phyloP scores from a whole-genome alignment of 179 eudicot species.

The Silene coronaria region DNA sequence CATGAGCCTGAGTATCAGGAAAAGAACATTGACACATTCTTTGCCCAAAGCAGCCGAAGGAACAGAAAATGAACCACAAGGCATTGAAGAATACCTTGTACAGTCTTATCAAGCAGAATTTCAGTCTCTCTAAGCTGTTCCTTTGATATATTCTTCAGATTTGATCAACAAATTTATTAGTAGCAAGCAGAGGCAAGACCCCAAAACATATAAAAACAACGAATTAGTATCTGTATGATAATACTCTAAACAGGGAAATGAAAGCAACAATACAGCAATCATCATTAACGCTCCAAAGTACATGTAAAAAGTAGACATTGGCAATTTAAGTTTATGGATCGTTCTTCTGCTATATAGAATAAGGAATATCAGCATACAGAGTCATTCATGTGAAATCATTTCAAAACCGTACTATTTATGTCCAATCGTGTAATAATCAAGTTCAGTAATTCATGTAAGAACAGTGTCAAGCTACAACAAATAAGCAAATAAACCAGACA shows the following conservation, averaged over 20 bases:
- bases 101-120: slow-evolving; percentile 61
- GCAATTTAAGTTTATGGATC: background rate
- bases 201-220: background rate
- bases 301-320: background rate
- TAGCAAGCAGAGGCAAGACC: background rate
- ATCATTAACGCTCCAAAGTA: background rate
- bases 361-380: background rate
- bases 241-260: background rate
- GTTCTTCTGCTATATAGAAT: background rate
- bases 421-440: background rate
- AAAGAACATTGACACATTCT: background rate
- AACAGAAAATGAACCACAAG: slow-evolving; percentile 5
- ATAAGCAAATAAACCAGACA: background rate
- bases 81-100: slow-evolving; percentile 56
- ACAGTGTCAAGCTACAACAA: no score
- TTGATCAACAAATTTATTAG: slow-evolving; percentile 13
- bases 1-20: background rate
- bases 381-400: background rate
- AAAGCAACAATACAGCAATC: background rate
- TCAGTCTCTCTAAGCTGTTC: slow-evolving; percentile 42
- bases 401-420: background rate
- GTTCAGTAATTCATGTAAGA: background rate
- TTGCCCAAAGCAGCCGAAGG: slow-evolving; percentile 6
- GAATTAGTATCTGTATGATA: background rate
- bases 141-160: slow-evolving; percentile 47